These are phyloP conservation scores for Akanthomyces lecanii DNA, from an alignment of 2,329 filamentous ascomycete genomes.

Conservation along the genomic window DNA sequence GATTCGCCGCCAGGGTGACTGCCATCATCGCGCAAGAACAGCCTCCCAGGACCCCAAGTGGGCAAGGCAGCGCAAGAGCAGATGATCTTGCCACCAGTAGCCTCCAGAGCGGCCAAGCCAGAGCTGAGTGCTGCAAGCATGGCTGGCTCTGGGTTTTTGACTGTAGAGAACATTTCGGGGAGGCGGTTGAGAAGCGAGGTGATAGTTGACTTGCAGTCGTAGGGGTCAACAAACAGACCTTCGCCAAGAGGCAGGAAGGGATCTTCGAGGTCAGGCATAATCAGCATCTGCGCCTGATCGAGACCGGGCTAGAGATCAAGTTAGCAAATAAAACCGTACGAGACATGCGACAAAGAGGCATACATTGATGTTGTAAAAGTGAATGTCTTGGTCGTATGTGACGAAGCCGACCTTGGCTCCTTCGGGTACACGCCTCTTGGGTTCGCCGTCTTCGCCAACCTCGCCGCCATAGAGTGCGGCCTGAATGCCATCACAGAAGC, in stretches of 20 bases:
- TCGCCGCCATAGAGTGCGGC: conserved; percentile 75
- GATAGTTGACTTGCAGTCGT: conserved; percentile 83
- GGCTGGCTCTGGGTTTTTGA: conserved; percentile 89
- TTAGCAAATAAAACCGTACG: not conserved
- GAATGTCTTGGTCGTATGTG: conserved; percentile 93
- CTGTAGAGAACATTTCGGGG: conserved; percentile 77
- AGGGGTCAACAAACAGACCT: conserved; percentile 90
- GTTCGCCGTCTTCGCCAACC: conserved; percentile 47
- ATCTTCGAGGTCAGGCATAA: conserved; percentile 96
- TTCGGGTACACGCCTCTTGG: conserved; percentile 59
- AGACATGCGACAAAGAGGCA: conserved; percentile 31
- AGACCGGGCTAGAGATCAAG: conserved; percentile 55
- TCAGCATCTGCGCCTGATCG: conserved; percentile 92
- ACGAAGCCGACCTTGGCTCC: conserved; percentile 90
- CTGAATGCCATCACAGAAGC: conserved; percentile 84
- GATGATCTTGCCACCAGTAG: conserved; percentile 87
- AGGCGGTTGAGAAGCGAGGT: conserved; percentile 79
- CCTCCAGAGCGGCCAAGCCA: conserved; percentile 74
- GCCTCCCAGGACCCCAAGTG: conserved; percentile 81
- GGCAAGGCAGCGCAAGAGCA: conserved; percentile 84
- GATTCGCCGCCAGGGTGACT: conserved; percentile 82
- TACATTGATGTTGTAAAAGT: conserved; percentile 94
- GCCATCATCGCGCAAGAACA: conserved; percentile 83
- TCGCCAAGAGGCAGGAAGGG: conserved; percentile 91
- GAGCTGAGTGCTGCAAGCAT: conserved; percentile 80